Base-by-base conservation (phyloP, 1,284 basidiomycete species). In the Thelephora terrestris region DNA sequence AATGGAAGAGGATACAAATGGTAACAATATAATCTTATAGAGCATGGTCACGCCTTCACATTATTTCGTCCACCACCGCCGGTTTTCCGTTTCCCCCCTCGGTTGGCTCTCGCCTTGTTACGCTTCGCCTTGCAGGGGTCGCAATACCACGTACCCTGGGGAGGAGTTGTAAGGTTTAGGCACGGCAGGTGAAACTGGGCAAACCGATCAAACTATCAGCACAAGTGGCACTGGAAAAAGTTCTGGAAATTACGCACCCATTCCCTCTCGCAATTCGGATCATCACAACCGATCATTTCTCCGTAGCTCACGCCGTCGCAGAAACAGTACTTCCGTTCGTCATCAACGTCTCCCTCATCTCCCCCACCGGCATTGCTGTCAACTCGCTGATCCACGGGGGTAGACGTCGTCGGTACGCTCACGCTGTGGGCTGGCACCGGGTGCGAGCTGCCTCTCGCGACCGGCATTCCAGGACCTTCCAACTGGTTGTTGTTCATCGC, bases 211-310 rank as follows among this genome's bases (percentile, higher is more conserved):
- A 42, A 43, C 4, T 14, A 46, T 47, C 29, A 52, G 50, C 29
- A 48, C 7, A 50, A 34, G 35, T 39, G 32, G 17, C n/a, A 16
- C 16, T 25, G 9, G 10, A 6, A 5, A 35, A 4, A 42, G 14
- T 18, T 5, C 27, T 36, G 39, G 34, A 50, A 43, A 47, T 51
- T 45, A 81, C 89, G 63, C 59, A 95, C 92, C 95, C 95, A 98
- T 84, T 98, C 94, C 49, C 76, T 74, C 60, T 86, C 81, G 67
- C 95, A 98, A 43, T 78, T 77, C n/a, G 75, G 71, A 57, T 86
- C 87, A 65, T 99, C 95, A 64, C 95, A 99, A 3, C 83, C 95
- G 58, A 99, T 93, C 95, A 99, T 99, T 67, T 95, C 89, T 25
- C 94, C 93, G 59, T 86, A 94, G 61, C 89, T 91, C 49, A 85